Evolutionary conservation across 1,284 basidiomycete species (phyloP).

Genomic region (Porphyrellus sp.): DNA sequence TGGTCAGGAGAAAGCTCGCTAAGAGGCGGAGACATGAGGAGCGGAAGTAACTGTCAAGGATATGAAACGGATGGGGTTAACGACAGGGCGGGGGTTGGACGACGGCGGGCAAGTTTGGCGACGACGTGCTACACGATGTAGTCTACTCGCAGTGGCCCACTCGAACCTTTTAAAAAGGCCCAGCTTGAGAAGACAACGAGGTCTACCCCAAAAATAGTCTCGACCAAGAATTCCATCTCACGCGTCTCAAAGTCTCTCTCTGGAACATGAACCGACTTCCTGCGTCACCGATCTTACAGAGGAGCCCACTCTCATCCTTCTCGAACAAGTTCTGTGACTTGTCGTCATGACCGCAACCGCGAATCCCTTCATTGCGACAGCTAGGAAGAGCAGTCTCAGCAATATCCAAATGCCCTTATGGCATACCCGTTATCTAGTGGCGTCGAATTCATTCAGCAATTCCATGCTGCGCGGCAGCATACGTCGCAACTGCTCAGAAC

Average conservation of each 20-base stretch:
- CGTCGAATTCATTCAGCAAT: slow-evolving; percentile 27
- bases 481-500: slow-evolving; percentile 9
- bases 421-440: slow-evolving; percentile 30
- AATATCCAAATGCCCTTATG: slow-evolving; percentile 27
- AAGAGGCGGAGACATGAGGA: slow-evolving; percentile 29
- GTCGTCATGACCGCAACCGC: slow-evolving; percentile 25
- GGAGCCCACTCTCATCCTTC: slow-evolving; percentile 11
- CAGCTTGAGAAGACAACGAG: slow-evolving; percentile 28
- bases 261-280: slow-evolving; percentile 24
- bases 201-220: slow-evolving; percentile 29
- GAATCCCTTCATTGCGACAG: slow-evolving; percentile 9
- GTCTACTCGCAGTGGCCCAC: slow-evolving; percentile 15
- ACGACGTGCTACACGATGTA: slow-evolving; percentile 22
- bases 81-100: slow-evolving; percentile 16
- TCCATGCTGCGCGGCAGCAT: slow-evolving; percentile 28
- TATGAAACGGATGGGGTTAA: slow-evolving; percentile 26
- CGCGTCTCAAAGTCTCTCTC: slow-evolving; percentile 21
- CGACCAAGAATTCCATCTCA: slow-evolving; percentile 23
- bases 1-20: slow-evolving; percentile 22
- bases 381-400: slow-evolving; percentile 12
- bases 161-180: slow-evolving; percentile 28
- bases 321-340: slow-evolving; percentile 25
- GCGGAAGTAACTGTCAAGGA: slow-evolving; percentile 20
- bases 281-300: slow-evolving; percentile 24
- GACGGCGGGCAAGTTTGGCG: slow-evolving; percentile 2